Conservation (phyloP, 2,329 filamentous ascomycete genomes). For the Beauveria varroae region DNA sequence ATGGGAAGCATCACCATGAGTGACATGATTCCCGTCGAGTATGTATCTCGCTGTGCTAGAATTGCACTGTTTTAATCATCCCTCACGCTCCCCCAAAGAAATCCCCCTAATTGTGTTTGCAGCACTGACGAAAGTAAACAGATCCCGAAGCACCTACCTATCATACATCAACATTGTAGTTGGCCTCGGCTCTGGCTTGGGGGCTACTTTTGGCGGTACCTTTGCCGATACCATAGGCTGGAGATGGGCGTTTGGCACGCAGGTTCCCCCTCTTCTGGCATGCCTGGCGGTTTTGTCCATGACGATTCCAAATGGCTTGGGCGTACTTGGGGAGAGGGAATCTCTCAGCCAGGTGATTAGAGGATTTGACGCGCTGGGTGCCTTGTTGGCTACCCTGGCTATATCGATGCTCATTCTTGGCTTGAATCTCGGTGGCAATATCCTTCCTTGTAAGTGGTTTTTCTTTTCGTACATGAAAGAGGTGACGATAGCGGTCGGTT, state of each 20-base stretch:
- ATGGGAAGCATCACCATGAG: constrained; percentile 65
- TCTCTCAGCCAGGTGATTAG: constrained; percentile 40
- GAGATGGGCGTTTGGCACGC: constrained; percentile 63
- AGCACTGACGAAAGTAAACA: constrained; percentile 13
- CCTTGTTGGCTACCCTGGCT: constrained; percentile 42
- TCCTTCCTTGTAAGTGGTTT: constrained; percentile 42
- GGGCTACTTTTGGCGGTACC: constrained; percentile 61
- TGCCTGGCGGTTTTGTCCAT: constrained; percentile 37
- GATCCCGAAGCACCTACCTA: constrained; percentile 59
- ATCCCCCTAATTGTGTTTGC: background rate
- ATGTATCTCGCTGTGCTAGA: constrained; percentile 21
- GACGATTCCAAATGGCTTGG: constrained; percentile 45
- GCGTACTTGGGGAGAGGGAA: constrained; percentile 36
- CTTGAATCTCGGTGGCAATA: constrained; percentile 55
- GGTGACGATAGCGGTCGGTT: background rate
- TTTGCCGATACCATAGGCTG: constrained; percentile 65
- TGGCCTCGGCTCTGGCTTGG: constrained; percentile 48
- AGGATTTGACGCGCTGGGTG: constrained; percentile 51
- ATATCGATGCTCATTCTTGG: constrained; percentile 53
- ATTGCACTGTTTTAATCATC: no score
- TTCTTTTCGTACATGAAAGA: background rate
- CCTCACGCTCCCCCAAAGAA: background rate
- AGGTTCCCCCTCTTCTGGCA: constrained; percentile 44
- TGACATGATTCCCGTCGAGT: constrained; percentile 67
- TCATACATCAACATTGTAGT: constrained; percentile 61